Evolutionary conservation across 768 basidiomycete genomes (phyloP), one percentile per base, ranked within the genome.

Genomic region (Suillus variegatus): DNA sequence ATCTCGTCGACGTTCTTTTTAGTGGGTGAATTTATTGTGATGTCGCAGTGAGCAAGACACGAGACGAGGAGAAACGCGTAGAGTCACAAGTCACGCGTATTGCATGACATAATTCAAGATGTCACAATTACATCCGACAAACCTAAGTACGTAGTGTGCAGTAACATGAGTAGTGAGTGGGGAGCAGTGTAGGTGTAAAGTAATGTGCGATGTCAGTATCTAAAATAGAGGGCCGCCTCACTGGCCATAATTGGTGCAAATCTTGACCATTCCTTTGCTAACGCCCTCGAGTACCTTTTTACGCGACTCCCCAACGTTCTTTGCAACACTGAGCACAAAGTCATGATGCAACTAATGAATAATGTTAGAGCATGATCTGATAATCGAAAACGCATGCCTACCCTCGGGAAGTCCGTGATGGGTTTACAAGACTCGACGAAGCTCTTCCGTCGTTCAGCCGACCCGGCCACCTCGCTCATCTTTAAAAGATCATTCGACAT

Each of bases 201-300:
- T 62, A 69, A 51, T 62, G 64, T 68, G 60, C 22, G 14, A 40
- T 57, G 25, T 63, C 56, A 56, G 61, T 25, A 46, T 36, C 55
- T 36, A 35, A 56, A 22, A 60, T 60, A 10, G 40, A 65, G 55
- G 36, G n/a, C 25, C 43, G 22, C 40, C 38, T 67, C 62, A 78
- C 64, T 77, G 70, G 46, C 73, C 70, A 51, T 85, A 80, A 13
- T 76, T 78, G 44, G 80, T 75, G 70, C 78, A 80, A 55, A 90
- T 74, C 60, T 85, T 86, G n/a, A 75, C 70, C 63, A 91, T 81
- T 20, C 93, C 92, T 72, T 89, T 92, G 36, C 86, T 88, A 49
- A 88, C 79, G 35, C 91, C 92, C 63, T 91, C 91, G 25, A 87
- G 75, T 8, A 89, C 84, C 75, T 87, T 91, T 74, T 85, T 91